Evolutionary conservation across 352 stramenopile genomes (phyloP).

Genomic region (Pythium myriotylum): DNA sequence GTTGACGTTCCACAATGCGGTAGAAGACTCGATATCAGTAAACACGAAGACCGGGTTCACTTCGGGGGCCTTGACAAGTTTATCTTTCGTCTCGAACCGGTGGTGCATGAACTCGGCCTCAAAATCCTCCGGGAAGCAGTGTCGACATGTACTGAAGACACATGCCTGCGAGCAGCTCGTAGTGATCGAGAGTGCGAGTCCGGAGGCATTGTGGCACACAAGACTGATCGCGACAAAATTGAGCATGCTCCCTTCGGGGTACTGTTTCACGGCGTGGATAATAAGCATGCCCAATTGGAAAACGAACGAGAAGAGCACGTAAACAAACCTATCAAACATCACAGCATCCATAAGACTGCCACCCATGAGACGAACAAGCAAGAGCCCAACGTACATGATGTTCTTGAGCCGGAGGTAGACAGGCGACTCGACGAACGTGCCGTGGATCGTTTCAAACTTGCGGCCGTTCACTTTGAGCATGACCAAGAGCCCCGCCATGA

Average conservation of each 20-base stretch:
- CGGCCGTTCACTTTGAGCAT: slow-evolving; percentile 53
- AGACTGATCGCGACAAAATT: slow-evolving; percentile 11
- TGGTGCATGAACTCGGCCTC: slow-evolving; percentile 13
- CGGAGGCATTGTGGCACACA: slow-evolving; percentile 3
- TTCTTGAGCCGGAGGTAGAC: slow-evolving; percentile 68
- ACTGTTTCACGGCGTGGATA: slow-evolving; percentile 9
- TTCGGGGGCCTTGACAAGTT: slow-evolving; percentile 16
- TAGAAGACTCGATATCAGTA: slow-evolving; percentile 11
- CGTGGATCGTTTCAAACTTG: slow-evolving; percentile 67
- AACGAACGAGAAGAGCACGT: slow-evolving; percentile 55
- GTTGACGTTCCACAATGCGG: slow-evolving; percentile 12
- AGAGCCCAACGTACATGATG: slow-evolving; percentile 46
- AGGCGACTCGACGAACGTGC: slow-evolving; percentile 60
- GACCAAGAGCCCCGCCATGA: slow-evolving; percentile 51
- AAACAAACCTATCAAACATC: slow-evolving; percentile 40
- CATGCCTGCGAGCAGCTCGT: slow-evolving; percentile 53
- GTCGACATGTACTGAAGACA: slow-evolving; percentile 41
- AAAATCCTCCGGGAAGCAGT: no score
- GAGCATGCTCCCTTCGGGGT: background rate
- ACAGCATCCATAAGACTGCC: no score
- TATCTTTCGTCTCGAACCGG: no score
- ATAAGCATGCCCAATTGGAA: slow-evolving; percentile 33
- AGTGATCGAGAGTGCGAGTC: background rate
- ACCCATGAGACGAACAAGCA: no score
- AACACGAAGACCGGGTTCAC: slow-evolving; percentile 31